Evolutionary conservation across 495 filamentous ascomycete genomes (phyloP).

Genomic region (Penicillium soppii): DNA sequence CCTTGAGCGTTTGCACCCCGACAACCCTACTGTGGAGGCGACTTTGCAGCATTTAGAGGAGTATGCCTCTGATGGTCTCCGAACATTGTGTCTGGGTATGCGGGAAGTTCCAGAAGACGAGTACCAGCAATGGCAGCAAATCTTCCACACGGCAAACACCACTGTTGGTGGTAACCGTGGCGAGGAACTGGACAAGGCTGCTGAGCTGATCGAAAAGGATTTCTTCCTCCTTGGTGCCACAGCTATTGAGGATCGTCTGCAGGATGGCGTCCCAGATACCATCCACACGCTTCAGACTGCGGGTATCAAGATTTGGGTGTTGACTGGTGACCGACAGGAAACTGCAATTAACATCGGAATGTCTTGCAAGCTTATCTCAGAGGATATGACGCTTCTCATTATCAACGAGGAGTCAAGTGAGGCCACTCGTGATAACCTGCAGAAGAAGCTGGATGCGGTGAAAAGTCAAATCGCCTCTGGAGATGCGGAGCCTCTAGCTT

Average conservation of each 20-base stretch:
- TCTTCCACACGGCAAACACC: constrained; percentile 86
- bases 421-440: constrained; percentile 78
- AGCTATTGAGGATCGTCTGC: constrained; percentile 94
- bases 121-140: constrained; percentile 80
- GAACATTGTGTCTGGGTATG: constrained; percentile 94
- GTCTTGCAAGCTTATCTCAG: constrained; percentile 97
- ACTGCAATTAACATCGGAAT: constrained; percentile 99
- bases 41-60: constrained; percentile 95
- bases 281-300: constrained; percentile 97
- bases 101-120: constrained; percentile 91
- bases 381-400: constrained; percentile 98
- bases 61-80: constrained; percentile 93
- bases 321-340: constrained; percentile 97
- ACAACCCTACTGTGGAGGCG: constrained; percentile 81
- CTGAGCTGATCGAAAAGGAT: constrained; percentile 91
- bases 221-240: constrained; percentile 91
- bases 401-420: constrained; percentile 82
- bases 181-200: constrained; percentile 95
- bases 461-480: constrained; percentile 68
- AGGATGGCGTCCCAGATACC: constrained; percentile 97
- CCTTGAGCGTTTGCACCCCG: constrained; percentile 72
- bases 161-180: constrained; percentile 90
- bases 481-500: constrained; percentile 83
- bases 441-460: constrained; percentile 91
- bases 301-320: constrained; percentile 98